Conservation (phyloP, 768 basidiomycete species). For the Rhodotorula kratochvilovae region DNA sequence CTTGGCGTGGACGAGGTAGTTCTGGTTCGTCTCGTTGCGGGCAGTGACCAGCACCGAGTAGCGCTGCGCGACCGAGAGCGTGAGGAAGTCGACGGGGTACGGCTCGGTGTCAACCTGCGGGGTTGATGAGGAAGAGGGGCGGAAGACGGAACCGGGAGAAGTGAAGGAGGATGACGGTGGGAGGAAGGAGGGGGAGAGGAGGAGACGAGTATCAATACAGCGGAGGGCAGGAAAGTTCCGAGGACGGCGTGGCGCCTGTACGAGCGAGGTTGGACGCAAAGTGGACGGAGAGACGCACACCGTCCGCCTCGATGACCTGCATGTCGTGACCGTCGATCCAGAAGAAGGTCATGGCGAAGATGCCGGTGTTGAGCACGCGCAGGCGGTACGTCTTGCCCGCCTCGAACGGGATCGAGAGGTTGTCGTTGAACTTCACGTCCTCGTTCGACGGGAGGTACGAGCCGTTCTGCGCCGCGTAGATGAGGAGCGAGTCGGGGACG, state of each 20-base stretch:
- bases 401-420: constrained; percentile 75
- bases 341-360: constrained; percentile 47
- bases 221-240: background rate
- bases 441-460: constrained; percentile 56
- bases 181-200: too few relatives aligned
- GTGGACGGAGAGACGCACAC: constrained; percentile 13
- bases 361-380: constrained; percentile 57
- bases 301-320: constrained; percentile 48
- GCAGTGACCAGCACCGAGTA: constrained; percentile 90
- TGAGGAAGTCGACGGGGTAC: constrained; percentile 65
- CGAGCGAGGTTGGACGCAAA: too few relatives aligned
- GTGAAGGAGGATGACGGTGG: too few relatives aligned
- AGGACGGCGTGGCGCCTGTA: background rate
- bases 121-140: too few relatives aligned
- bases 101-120: constrained; percentile 62
- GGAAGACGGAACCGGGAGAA: too few relatives aligned
- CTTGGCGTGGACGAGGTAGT: constrained; percentile 87
- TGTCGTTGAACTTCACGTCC: constrained; percentile 61
- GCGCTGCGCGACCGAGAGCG: constrained; percentile 79
- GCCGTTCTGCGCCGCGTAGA: constrained; percentile 75
- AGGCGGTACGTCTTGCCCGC: constrained; percentile 87
- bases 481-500: constrained; percentile 51
- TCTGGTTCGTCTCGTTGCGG: constrained; percentile 72
- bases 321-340: constrained; percentile 50
- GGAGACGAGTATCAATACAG: too few relatives aligned